Conservation (phyloP, 768 basidiomycete genomes). For the Rhodotorula diobovata region DNA sequence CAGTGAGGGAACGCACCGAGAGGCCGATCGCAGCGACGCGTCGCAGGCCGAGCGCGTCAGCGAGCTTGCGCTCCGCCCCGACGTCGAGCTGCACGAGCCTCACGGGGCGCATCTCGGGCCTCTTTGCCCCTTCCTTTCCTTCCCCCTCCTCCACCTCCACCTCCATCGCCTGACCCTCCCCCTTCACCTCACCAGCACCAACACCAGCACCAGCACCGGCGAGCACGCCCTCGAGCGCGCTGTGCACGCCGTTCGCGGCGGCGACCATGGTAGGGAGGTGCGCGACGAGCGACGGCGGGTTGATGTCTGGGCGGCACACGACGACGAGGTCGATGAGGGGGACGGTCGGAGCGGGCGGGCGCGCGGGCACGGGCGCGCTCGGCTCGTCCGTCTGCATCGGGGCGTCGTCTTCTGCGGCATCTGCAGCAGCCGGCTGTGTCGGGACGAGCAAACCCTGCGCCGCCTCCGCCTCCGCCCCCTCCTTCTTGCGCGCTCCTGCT, state of each 20-base stretch:
- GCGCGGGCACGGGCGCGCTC: background rate
- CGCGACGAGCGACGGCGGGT: conserved; percentile 65
- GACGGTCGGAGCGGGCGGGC: conserved; percentile 19
- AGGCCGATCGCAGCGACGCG: conserved; percentile 65
- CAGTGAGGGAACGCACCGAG: conserved; percentile 54
- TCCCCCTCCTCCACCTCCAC: background rate
- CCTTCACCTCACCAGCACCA: background rate
- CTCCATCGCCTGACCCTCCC: background rate
- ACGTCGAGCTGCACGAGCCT: background rate
- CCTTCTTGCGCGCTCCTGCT: no score
- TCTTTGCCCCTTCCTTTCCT: background rate
- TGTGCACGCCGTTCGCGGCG: conserved; percentile 58
- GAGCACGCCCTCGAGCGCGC: conserved; percentile 41
- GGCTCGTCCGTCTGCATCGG: background rate
- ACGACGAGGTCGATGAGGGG: conserved; percentile 53
- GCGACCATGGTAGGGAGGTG: conserved; percentile 76
- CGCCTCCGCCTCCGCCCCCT: no score
- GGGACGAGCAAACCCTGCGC: background rate
- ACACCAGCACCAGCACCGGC: no score
- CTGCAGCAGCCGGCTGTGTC: background rate
- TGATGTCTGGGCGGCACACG: conserved; percentile 68
- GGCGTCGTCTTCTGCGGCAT: background rate
- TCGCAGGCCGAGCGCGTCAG: conserved; percentile 62
- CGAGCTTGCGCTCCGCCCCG: conserved; percentile 56
- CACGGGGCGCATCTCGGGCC: background rate